Conservation (phyloP, 352 stramenopile genomes). For the Phytopythium vexans region DNA sequence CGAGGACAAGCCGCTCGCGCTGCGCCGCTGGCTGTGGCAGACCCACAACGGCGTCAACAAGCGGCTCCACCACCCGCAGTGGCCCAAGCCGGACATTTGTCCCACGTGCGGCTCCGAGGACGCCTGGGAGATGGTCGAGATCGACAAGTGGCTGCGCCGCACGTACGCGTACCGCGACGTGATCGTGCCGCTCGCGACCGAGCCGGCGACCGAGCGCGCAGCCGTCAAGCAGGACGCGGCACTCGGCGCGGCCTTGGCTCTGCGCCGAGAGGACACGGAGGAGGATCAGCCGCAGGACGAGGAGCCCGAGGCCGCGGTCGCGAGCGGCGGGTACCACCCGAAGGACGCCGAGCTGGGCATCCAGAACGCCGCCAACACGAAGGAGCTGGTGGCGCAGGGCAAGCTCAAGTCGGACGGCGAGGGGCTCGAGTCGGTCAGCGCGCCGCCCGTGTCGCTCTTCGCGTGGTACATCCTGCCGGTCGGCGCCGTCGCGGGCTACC, state of each 20-base stretch:
- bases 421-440: conserved; percentile 35
- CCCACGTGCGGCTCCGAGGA: conserved; percentile 60
- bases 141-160: conserved; percentile 72
- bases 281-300: conserved; percentile 7
- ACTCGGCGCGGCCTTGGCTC: conserved; percentile 8
- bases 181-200: conserved; percentile 26
- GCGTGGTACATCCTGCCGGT: conserved; percentile 80
- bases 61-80: conserved; percentile 66
- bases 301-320: conserved; percentile 7
- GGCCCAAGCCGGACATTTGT: conserved; percentile 71
- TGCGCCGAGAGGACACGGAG: conserved; percentile 15
- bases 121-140: conserved; percentile 61
- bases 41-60: conserved; percentile 86
- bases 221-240: conserved; percentile 5
- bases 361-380: conserved; percentile 58
- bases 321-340: conserved; percentile 42
- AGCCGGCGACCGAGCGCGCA: conserved; percentile 12
- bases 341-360: conserved; percentile 71
- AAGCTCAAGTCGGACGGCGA: conserved; percentile 35
- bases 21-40: conserved; percentile 82
- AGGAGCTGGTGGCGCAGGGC: conserved; percentile 29
- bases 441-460: conserved; percentile 68
- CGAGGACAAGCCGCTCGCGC: conserved; percentile 58
- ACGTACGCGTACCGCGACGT: conserved; percentile 66
- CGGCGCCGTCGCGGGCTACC: conserved; percentile 54